Evolutionary conservation across 176 grass and related monocot genomes (phyloP).

Genomic region (Otatea glauca): DNA sequence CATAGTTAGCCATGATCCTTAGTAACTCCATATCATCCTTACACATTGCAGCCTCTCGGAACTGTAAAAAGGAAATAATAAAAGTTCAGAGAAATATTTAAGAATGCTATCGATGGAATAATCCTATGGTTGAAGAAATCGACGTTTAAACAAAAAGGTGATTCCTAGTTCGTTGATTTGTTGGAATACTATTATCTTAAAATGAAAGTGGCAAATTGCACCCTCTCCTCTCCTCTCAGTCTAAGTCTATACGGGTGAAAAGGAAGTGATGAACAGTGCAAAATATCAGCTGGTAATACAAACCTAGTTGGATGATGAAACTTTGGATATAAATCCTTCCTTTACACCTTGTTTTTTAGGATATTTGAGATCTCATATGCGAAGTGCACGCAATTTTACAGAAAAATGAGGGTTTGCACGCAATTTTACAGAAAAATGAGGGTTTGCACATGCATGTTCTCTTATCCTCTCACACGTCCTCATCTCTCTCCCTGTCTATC

Average conservation of each 20-base stretch:
- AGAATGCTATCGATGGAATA: background rate
- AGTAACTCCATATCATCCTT: slow-evolving; percentile 71
- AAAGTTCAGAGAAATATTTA: background rate
- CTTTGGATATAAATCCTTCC: slow-evolving; percentile 6
- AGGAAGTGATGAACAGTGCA: slow-evolving; percentile 1
- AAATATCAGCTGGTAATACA: background rate
- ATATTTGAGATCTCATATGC: background rate
- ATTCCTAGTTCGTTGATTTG: slow-evolving; percentile 28
- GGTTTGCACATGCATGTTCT: too few relatives aligned
- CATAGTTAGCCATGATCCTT: slow-evolving; percentile 88
- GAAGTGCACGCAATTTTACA: background rate
- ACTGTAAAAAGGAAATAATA: slow-evolving; percentile 55
- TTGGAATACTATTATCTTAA: background rate
- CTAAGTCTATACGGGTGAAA: background rate
- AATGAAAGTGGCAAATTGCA: slow-evolving; percentile 9
- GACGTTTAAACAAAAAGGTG: background rate
- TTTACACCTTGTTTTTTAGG: background rate
- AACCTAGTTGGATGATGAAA: slow-evolving; percentile 5
- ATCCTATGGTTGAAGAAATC: background rate
- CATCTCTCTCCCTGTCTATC: too few relatives aligned
- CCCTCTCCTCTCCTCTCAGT: background rate
- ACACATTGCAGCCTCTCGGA: slow-evolving; percentile 67
- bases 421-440: too few relatives aligned
- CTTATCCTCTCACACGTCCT: too few relatives aligned
- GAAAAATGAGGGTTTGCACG: background rate